A percentile compares a stretch with the other conserved stretches of the same genome.
phyloP scores from a whole-genome alignment of 805 yeast species.

The Yarrowia deformans region DNA sequence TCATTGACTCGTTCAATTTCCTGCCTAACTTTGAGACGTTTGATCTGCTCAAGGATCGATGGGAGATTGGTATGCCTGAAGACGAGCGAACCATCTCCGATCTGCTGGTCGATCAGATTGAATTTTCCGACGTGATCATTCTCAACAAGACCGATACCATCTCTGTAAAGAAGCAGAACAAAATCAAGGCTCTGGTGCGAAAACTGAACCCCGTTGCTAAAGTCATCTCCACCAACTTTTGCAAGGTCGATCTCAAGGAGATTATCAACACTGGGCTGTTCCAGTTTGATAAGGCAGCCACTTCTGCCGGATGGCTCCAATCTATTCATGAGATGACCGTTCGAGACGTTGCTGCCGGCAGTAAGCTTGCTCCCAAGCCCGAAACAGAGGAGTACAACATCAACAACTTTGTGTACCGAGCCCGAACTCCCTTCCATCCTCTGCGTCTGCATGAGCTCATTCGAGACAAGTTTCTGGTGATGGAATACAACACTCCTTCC shows the following conservation, averaged over 20 bases:
- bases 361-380: constrained; percentile 53
- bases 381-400: constrained; percentile 59
- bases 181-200: constrained; percentile 51
- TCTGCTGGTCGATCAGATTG: constrained; percentile 57
- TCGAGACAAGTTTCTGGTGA: constrained; percentile 51
- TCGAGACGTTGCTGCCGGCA: constrained; percentile 46
- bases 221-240: constrained; percentile 51
- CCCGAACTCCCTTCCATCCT: constrained; percentile 58
- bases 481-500: constrained; percentile 41
- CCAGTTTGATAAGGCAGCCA: constrained; percentile 55
- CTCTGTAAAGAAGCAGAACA: constrained; percentile 46
- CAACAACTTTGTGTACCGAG: constrained; percentile 54
- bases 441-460: constrained; percentile 53
- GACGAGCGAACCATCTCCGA: constrained; percentile 57
- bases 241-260: constrained; percentile 52
- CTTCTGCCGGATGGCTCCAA: constrained; percentile 58
- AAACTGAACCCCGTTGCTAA: constrained; percentile 57
- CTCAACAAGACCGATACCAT: constrained; percentile 53
- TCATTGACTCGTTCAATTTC: constrained; percentile 56
- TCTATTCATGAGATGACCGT: constrained; percentile 53
- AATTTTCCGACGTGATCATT: constrained; percentile 57
- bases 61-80: constrained; percentile 52
- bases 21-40: constrained; percentile 55
- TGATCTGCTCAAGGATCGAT: constrained; percentile 54
- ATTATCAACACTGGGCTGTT: constrained; percentile 53